Evolutionary conservation across 306 rosid genomes (phyloP).

Genomic region (Gastrolobium bilobum): DNA sequence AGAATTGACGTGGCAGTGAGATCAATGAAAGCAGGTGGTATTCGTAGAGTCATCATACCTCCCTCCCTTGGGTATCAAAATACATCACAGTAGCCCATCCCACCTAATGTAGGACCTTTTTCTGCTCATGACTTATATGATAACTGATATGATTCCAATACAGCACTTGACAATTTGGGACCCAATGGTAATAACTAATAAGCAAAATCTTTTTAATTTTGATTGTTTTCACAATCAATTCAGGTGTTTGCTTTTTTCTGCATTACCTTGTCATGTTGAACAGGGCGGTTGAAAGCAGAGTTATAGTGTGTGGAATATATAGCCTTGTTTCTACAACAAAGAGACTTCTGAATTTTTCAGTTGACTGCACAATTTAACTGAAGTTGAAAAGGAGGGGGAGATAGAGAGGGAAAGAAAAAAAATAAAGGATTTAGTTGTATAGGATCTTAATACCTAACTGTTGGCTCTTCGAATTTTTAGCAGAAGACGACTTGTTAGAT

Average conservation of each 20-base stretch:
- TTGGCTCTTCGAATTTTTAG: constrained; percentile 88
- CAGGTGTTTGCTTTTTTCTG: constrained; percentile 29
- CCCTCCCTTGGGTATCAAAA: too few relatives aligned
- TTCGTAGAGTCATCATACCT: too few relatives aligned
- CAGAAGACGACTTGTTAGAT: constrained; percentile 78
- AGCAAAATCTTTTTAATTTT: constrained; percentile 30
- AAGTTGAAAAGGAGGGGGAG: constrained; percentile 42
- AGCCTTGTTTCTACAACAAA: constrained; percentile 49
- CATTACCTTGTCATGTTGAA: constrained; percentile 47
- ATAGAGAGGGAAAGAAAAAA: constrained; percentile 26
- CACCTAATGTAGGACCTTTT: too few relatives aligned
- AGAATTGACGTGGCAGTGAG: too few relatives aligned
- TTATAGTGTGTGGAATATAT: constrained; percentile 51
- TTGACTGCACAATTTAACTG: constrained; percentile 67
- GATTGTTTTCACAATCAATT: not conserved
- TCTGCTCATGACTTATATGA: too few relatives aligned
- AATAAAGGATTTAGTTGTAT: constrained; percentile 68
- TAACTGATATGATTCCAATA: constrained; percentile 75
- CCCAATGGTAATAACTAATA: constrained; percentile 69
- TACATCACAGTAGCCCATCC: too few relatives aligned
- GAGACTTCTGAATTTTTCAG: constrained; percentile 51
- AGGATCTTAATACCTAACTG: constrained; percentile 77
- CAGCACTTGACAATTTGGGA: constrained; percentile 78
- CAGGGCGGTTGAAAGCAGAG: constrained; percentile 86
- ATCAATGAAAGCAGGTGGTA: too few relatives aligned